These are phyloP conservation scores for Trichoderma erinaceum DNA, from an alignment of 495 filamentous ascomycete species.

Conservation along the genomic window DNA sequence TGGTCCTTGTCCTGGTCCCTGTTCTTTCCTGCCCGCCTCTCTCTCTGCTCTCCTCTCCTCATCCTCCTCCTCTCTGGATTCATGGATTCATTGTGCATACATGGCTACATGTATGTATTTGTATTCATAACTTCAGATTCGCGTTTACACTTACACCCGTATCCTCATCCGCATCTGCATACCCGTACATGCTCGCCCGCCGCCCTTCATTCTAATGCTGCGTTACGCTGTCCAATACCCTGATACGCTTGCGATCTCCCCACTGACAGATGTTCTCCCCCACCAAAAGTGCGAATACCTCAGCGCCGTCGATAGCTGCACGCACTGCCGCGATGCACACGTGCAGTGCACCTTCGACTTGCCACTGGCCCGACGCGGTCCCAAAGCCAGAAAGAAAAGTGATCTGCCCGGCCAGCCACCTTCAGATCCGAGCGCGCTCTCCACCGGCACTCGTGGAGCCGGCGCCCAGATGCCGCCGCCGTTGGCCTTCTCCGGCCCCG, in stretches of 20 bases:
- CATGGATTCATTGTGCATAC: neutral
- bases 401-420: constrained; percentile 3
- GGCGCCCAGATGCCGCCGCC: constrained; percentile 12
- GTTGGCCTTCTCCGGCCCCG: neutral
- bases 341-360: constrained; percentile 14
- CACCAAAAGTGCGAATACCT: constrained; percentile 4
- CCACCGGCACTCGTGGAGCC: neutral
- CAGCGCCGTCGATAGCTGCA: constrained; percentile 12
- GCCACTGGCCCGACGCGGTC: constrained; percentile 12
- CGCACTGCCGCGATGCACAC: constrained; percentile 12
- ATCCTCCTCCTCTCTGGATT: neutral
- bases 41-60: neutral
- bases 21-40: neutral
- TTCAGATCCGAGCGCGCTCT: constrained; percentile 11
- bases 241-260: neutral
- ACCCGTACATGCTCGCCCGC: neutral
- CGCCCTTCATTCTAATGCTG: neutral
- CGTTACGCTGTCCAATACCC: neutral
- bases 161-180: neutral
- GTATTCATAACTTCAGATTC: neutral
- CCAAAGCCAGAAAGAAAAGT: constrained; percentile 12
- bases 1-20: neutral
- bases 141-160: neutral
- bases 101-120: neutral
- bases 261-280: constrained; percentile 9